Conservation (phyloP, 1,284 basidiomycete genomes). For the Sanghuangporus weigelae region DNA sequence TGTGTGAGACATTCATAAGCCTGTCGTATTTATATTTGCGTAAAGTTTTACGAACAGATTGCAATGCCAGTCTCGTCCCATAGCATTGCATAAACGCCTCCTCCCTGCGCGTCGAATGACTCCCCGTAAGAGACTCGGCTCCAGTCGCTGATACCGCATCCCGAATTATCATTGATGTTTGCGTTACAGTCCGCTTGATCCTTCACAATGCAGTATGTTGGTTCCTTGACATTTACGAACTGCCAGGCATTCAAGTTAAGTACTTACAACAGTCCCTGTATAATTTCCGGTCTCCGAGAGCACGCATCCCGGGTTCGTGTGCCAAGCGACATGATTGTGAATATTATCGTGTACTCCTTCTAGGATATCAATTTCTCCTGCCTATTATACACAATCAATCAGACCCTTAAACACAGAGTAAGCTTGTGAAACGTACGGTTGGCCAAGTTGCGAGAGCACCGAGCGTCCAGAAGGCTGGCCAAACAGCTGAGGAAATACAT, state of each 20-base stretch:
- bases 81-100: constrained; percentile 76
- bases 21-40: background rate
- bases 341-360: constrained; percentile 74
- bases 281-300: constrained; percentile 40
- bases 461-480: constrained; percentile 63
- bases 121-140: constrained; percentile 68
- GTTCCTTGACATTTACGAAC: background rate
- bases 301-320: constrained; percentile 27
- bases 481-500: constrained; percentile 39
- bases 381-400: constrained; percentile 29
- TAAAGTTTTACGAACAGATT: constrained; percentile 46
- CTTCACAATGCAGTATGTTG: constrained; percentile 19
- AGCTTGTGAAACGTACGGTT: constrained; percentile 30
- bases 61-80: constrained; percentile 72
- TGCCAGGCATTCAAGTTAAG: constrained; percentile 20
- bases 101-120: constrained; percentile 62
- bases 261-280: constrained; percentile 52
- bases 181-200: constrained; percentile 54
- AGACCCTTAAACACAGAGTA: background rate
- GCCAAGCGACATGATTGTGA: constrained; percentile 75
- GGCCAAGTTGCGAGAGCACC: constrained; percentile 50
- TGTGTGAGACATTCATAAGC: constrained; percentile 24
- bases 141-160: constrained; percentile 69
- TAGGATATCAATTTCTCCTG: constrained; percentile 77
- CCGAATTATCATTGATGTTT: constrained; percentile 46